Evolutionary conservation across 164 flowering plant species (phyloP), one percentile per base, ranked within the genome.

Genomic region (Buxus sempervirens): DNA sequence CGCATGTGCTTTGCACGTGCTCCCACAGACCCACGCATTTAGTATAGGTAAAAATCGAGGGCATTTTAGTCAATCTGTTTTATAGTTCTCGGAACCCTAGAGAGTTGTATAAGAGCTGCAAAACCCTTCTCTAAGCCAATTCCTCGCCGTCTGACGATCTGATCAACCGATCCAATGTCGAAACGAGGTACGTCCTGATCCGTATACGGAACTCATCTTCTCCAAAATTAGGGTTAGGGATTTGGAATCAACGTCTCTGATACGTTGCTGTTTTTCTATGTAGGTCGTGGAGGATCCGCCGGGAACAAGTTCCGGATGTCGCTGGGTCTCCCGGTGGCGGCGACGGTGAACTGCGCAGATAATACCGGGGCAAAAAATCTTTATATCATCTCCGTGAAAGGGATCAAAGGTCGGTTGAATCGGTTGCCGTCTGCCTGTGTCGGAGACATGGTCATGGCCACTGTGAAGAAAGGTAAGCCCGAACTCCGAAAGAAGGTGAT

Each of bases 301-400:
- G 82, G 84, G 9, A 82, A 82, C 78, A 82, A 82, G 84, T 82
- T 82, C 71, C 38, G 84, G 66, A 82, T 81, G 82, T 78, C 84
- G 54, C 80, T 81, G 73, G 84, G 80, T 76, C 77, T 81, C 19
- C 84, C 82, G 25, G 84, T 81, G 75, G 80, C 84, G 25, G 82
- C 82, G 32, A 76, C 80, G 23, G 82, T 81, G 76, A 82, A 81
- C 72, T 81, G 84, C 48, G 84, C 84, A 19, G 84, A 81, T 72
- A 82, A 81, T 72, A 81, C 84, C 0, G 82, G 84, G 0, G 84
- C 84, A 12, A 79, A 82, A 81, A 82, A 79, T 27, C 78, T 82
- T 10, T 82, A 82, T 76, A 82, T 82, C 65, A 79, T 81, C 16
- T 81, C 82, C 16, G 84, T 81, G 61, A 81, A 81, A 72, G 84